Evolutionary conservation across 2,329 filamentous ascomycete genomes (phyloP), one percentile per base, ranked within the genome.

Genomic region (Sphaceloma murrayae): DNA sequence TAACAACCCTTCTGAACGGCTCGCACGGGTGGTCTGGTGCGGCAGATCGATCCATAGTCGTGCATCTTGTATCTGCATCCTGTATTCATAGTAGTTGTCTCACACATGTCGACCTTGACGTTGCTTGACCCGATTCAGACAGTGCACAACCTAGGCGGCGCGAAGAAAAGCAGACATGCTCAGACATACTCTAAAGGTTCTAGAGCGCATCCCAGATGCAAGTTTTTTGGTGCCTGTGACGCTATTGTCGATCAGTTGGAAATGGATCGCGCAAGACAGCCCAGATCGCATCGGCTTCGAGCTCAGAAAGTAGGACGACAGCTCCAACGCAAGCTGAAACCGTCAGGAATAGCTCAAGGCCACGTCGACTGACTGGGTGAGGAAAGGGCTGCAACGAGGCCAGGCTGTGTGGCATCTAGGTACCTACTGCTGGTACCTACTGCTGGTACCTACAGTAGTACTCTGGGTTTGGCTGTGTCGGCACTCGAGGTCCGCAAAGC

Each of bases 221-320:
- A 30, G 36, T 40, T 40, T 40, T 16, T 26, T 40, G 24, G 36
- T 40, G 36, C 36, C 24, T 40, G 36, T 40, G 36, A 40, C 36
- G 36, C 27, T 26, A 10, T 13, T 19, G 36, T 27, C 36, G 24
- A 40, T 40, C 36, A n/a, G n/a, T n/a, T n/a, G n/a, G n/a, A n/a
- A n/a, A n/a, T n/a, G n/a, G n/a, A n/a, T n/a, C n/a, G n/a, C n/a
- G n/a, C n/a, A n/a, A n/a, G n/a, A n/a, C n/a, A n/a, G n/a, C n/a
- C n/a, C 24, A 6, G 22, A 11, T 19, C 24, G 13, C 18, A 3
- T 29, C 36, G n/a, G 22, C 30, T 29, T 30, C 22, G 30, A 4
- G 24, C 5, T 30, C n/a, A n/a, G n/a, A n/a, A n/a, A n/a, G n/a
- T n/a, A n/a, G n/a, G n/a, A n/a, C n/a, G n/a, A n/a, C n/a, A n/a